These are phyloP conservation scores for Xenoacremonium recifei DNA, from an alignment of 2,329 filamentous ascomycete species.

Conservation along the genomic window DNA sequence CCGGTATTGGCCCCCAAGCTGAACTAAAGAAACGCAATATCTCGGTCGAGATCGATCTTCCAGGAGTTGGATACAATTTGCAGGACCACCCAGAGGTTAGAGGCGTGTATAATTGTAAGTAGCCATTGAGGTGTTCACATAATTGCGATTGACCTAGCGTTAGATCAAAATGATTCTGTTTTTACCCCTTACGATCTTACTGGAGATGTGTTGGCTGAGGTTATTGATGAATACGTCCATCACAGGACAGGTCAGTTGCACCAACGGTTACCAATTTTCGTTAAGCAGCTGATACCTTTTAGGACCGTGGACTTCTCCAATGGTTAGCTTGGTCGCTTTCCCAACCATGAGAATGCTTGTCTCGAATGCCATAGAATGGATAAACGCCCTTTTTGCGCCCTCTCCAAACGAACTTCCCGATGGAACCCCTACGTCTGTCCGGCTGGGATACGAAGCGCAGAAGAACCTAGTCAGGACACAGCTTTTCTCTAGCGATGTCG, in stretches of 20 bases:
- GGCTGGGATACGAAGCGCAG: slow-evolving; percentile 8
- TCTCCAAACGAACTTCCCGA: slow-evolving; percentile 1
- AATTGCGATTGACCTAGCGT: neutral
- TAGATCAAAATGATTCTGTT: slow-evolving; percentile 9
- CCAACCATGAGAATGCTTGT: slow-evolving; percentile 5
- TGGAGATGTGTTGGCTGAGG: slow-evolving; percentile 7
- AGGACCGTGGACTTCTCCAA: slow-evolving; percentile 13
- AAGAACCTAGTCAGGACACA: slow-evolving; percentile 6
- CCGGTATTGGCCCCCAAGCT: slow-evolving; percentile 8
- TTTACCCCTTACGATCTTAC: slow-evolving; percentile 7
- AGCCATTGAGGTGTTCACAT: accelerated
- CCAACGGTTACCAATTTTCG: too few species aligned
- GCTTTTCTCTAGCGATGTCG: slow-evolving; percentile 5
- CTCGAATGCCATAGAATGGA: slow-evolving; percentile 1
- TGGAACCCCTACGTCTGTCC: slow-evolving; percentile 3
- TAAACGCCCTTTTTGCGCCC: too few species aligned
- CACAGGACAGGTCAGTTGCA: slow-evolving; percentile 6
- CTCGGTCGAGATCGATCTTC: slow-evolving; percentile 6
- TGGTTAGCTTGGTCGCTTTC: slow-evolving; percentile 11
- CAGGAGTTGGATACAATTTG: slow-evolving; percentile 10
- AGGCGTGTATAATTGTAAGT: slow-evolving; percentile 9
- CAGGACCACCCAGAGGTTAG: slow-evolving; percentile 14
- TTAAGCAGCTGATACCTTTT: neutral
- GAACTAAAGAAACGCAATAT: slow-evolving; percentile 4
- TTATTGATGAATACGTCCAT: slow-evolving; percentile 5